Evolutionary conservation across 345 rosid genomes (phyloP).

Genomic region (Boechera stricta): DNA sequence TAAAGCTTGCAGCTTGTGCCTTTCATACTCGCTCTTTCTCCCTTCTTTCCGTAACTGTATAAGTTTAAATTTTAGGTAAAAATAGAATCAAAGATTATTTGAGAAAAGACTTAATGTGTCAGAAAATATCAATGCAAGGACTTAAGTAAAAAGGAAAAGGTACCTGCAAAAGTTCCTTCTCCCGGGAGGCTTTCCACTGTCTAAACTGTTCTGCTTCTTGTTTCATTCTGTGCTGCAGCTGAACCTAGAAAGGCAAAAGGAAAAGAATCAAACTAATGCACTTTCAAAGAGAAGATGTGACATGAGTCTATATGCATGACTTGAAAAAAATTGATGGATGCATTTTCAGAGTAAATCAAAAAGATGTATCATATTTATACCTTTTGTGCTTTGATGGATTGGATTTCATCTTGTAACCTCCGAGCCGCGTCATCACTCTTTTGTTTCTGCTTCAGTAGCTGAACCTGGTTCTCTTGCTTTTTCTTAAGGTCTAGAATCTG

Average conservation of each 20-base stretch:
- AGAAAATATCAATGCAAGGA: neutral
- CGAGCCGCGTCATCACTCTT: conserved; percentile 94
- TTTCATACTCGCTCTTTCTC: conserved; percentile 95
- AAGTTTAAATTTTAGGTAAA: neutral
- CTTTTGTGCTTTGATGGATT: conserved; percentile 93
- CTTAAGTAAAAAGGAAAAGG: conserved; percentile 3
- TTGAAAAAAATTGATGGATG: neutral
- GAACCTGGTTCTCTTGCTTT: conserved; percentile 97
- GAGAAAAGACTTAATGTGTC: conserved; percentile 1
- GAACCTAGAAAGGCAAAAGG: conserved; percentile 62
- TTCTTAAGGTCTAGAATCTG: conserved; percentile 96
- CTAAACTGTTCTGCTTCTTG: conserved; percentile 99
- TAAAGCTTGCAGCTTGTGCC: conserved; percentile 94
- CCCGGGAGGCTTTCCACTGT: conserved; percentile 96
- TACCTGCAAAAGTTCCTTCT: conserved; percentile 95
- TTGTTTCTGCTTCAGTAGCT: conserved; percentile 92
- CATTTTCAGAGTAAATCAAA: neutral
- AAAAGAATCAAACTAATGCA: conserved; percentile 22
- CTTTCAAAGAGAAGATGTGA: conserved; percentile 23
- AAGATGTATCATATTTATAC: conserved; percentile 41
- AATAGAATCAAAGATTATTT: conserved; percentile 18
- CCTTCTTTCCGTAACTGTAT: conserved; percentile 92
- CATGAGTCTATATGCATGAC: conserved; percentile 2
- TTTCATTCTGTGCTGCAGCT: conserved; percentile 93
- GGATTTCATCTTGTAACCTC: conserved; percentile 94